Evolutionary conservation across 139 green algal genomes (phyloP).

Genomic region (Coelastrella sp.): DNA sequence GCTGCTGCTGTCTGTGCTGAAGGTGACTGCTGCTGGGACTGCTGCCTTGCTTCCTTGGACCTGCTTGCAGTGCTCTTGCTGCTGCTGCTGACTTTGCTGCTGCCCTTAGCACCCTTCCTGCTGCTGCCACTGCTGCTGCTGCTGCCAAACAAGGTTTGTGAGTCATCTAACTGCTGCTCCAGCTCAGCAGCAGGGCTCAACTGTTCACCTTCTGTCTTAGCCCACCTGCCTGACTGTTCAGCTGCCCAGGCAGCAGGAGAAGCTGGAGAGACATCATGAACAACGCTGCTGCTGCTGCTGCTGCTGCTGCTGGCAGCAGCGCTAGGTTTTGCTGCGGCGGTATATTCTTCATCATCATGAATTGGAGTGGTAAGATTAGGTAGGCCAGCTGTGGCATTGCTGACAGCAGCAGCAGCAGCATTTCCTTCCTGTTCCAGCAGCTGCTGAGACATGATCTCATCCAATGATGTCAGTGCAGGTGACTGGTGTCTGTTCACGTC

Average conservation of each 20-base stretch:
- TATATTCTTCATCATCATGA: background rate
- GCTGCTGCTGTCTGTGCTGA: background rate
- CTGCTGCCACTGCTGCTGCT: conserved; percentile 5
- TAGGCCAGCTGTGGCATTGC: background rate
- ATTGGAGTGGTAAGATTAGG: background rate
- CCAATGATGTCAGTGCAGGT: conserved; percentile 17
- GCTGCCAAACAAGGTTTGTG: conserved; percentile 16
- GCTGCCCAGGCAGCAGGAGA: conserved; percentile 2
- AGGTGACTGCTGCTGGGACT: conserved; percentile 35
- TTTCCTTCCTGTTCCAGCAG: conserved; percentile 3
- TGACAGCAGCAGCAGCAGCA: background rate
- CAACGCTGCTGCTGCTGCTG: conserved; percentile 17
- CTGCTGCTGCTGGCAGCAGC: background rate
- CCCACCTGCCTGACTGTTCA: conserved; percentile 42
- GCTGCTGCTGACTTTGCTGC: conserved; percentile 4
- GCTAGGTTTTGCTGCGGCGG: background rate
- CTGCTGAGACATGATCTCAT: conserved; percentile 16
- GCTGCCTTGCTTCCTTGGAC: background rate
- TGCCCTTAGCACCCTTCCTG: no score
- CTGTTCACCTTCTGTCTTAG: conserved; percentile 4
- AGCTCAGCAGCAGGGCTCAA: conserved; percentile 28
- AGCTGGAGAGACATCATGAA: background rate
- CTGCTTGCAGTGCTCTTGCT: no score
- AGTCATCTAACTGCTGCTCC: conserved; percentile 44
- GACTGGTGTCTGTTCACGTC: no score